Percentiles rank a stretch among this genome's conserved stretches.
These are phyloP conservation scores for Kluyveromyces marxianus DNA, from an alignment of 1,139 yeast genomes.

Conservation along the genomic window DNA sequence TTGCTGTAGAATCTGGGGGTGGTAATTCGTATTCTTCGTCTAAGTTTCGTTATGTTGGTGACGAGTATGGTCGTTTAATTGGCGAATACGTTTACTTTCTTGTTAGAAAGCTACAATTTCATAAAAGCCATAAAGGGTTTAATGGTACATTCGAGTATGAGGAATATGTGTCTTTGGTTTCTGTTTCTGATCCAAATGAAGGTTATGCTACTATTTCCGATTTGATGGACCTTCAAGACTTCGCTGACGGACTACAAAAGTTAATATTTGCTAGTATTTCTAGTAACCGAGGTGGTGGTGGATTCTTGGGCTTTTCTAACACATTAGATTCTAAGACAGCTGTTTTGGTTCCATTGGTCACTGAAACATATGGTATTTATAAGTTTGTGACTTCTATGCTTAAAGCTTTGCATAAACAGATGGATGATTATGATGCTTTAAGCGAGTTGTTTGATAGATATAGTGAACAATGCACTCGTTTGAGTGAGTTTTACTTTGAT, in stretches of 20 bases:
- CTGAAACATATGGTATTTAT: slow-evolving; percentile 92
- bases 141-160: slow-evolving; percentile 95
- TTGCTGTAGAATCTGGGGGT: slow-evolving; percentile 25
- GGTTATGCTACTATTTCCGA: slow-evolving; percentile 88
- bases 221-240: slow-evolving; percentile 79
- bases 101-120: slow-evolving; percentile 71
- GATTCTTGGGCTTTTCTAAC: slow-evolving; percentile 49
- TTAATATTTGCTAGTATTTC: slow-evolving; percentile 68
- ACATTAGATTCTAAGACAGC: slow-evolving; percentile 44
- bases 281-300: slow-evolving; percentile 35
- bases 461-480: slow-evolving; percentile 68
- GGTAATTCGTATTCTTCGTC: not conserved
- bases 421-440: slow-evolving; percentile 72
- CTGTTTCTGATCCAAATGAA: slow-evolving; percentile 90
- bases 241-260: slow-evolving; percentile 72
- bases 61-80: slow-evolving; percentile 66
- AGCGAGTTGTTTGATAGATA: slow-evolving; percentile 68
- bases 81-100: slow-evolving; percentile 68
- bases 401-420: slow-evolving; percentile 74
- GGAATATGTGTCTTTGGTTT: slow-evolving; percentile 81
- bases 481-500: slow-evolving; percentile 83
- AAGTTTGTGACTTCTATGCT: slow-evolving; percentile 86
- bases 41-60: slow-evolving; percentile 19
- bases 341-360: slow-evolving; percentile 81
- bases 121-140: slow-evolving; percentile 78